Conservation (phyloP, 192 early-diverging fungal species). For the Backusella circina region DNA sequence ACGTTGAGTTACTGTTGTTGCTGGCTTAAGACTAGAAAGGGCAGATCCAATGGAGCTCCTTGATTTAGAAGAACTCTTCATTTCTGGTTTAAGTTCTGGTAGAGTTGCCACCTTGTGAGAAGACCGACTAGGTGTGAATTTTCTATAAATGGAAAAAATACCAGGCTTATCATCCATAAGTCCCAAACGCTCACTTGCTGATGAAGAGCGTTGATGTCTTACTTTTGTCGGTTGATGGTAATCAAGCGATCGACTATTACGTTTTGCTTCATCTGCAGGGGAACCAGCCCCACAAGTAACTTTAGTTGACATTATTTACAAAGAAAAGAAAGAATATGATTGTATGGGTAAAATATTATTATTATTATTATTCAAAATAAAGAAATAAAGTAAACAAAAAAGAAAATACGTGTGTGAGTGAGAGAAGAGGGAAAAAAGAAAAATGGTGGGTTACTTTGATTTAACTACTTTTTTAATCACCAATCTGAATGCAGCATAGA, state of each 20-base stretch:
- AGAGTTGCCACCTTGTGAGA: not conserved
- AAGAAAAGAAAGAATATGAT: not conserved
- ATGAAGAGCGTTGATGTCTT: not conserved
- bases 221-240: not conserved
- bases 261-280: slow-evolving; percentile 3
- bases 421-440: not conserved
- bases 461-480: not conserved
- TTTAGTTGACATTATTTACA: not conserved
- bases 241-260: slow-evolving; percentile 1
- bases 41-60: slow-evolving; percentile 1
- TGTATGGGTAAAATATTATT: not conserved
- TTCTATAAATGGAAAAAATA: slow-evolving; percentile 8
- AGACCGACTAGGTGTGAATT: not conserved
- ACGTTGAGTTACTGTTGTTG: not conserved
- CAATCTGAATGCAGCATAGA: not conserved
- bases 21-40: not conserved
- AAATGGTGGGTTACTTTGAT: not conserved
- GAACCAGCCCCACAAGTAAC: slow-evolving; percentile 10
- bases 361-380: not conserved
- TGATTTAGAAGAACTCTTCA: slow-evolving; percentile 1
- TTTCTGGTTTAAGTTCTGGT: not conserved
- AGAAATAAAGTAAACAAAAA: not conserved
- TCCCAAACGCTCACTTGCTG: not conserved
- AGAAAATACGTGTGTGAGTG: not conserved
- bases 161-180: not conserved